A percentile compares a stretch with the other conserved stretches of the same genome.
These are phyloP conservation scores for Amyloporia xantha DNA, from an alignment of 768 basidiomycete genomes.

Conservation along the genomic window DNA sequence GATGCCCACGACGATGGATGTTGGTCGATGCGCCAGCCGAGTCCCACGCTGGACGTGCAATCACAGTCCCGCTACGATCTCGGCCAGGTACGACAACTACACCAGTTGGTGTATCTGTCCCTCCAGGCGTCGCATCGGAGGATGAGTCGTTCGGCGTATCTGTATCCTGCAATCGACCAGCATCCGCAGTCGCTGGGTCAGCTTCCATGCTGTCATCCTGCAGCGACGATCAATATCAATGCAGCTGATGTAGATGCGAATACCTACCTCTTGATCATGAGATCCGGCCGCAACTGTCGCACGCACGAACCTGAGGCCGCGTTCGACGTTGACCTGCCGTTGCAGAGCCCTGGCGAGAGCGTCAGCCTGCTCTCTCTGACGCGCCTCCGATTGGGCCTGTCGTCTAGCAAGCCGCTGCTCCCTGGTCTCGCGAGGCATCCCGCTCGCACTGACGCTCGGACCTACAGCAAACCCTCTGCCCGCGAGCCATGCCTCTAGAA, in stretches of 20 bases:
- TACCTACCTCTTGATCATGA: too few species aligned
- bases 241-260: too few species aligned
- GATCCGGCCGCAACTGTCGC: too few species aligned
- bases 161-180: constrained; percentile 35
- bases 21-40: constrained; percentile 22
- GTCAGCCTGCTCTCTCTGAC: constrained; percentile 55
- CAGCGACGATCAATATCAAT: background rate
- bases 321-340: constrained; percentile 38
- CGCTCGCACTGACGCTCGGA: constrained; percentile 71
- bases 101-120: constrained; percentile 53
- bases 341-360: constrained; percentile 54
- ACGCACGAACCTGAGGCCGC: too few species aligned
- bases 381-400: constrained; percentile 46
- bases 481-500: constrained; percentile 89
- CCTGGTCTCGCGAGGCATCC: constrained; percentile 64
- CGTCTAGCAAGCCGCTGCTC: constrained; percentile 65
- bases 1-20: constrained; percentile 17
- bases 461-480: constrained; percentile 84
- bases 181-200: constrained; percentile 13
- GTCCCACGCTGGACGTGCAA: constrained; percentile 62
- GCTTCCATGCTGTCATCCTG: constrained; percentile 22
- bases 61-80: constrained; percentile 71
- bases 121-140: constrained; percentile 49
- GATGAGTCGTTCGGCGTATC: constrained; percentile 61
- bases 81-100: constrained; percentile 54